Conservation (phyloP, 2,329 filamentous ascomycete genomes). For the Didymosphaeria variabile region DNA sequence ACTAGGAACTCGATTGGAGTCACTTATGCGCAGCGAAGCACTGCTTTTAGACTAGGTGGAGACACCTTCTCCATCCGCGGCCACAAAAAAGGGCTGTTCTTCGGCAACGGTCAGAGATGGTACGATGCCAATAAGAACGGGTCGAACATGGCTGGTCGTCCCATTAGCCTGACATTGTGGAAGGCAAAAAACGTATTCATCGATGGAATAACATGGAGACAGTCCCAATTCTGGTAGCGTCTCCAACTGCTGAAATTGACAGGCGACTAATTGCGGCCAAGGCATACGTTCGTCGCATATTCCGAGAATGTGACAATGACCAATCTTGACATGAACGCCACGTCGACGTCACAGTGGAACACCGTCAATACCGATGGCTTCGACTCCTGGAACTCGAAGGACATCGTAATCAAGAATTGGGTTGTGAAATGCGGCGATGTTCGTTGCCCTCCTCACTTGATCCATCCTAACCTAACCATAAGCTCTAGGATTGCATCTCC, state of each 20-base stretch:
- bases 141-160: slow-evolving; percentile 56
- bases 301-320: slow-evolving; percentile 62
- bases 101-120: slow-evolving; percentile 42
- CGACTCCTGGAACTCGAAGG: slow-evolving; percentile 62
- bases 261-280: slow-evolving; percentile 11
- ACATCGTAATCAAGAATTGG: slow-evolving; percentile 58
- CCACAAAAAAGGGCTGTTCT: slow-evolving; percentile 36
- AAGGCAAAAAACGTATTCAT: slow-evolving; percentile 56
- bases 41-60: slow-evolving; percentile 36
- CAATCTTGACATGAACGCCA: slow-evolving; percentile 62
- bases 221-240: slow-evolving; percentile 59
- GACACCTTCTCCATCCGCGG: slow-evolving; percentile 34
- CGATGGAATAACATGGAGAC: slow-evolving; percentile 55
- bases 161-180: slow-evolving; percentile 58
- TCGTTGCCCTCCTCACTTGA: slow-evolving; percentile 9
- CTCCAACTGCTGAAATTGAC: neutral
- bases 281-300: slow-evolving; percentile 56
- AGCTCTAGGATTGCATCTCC: slow-evolving; percentile 66
- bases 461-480: slow-evolving; percentile 29
- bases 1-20: slow-evolving; percentile 31
- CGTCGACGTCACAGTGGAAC: slow-evolving; percentile 55
- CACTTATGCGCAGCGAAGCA: slow-evolving; percentile 33
- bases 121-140: slow-evolving; percentile 53
- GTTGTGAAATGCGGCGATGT: slow-evolving; percentile 48
- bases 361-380: slow-evolving; percentile 62